These are phyloP conservation scores for Malassezia cuniculi DNA, from an alignment of 1,284 basidiomycete genomes.

Conservation along the genomic window DNA sequence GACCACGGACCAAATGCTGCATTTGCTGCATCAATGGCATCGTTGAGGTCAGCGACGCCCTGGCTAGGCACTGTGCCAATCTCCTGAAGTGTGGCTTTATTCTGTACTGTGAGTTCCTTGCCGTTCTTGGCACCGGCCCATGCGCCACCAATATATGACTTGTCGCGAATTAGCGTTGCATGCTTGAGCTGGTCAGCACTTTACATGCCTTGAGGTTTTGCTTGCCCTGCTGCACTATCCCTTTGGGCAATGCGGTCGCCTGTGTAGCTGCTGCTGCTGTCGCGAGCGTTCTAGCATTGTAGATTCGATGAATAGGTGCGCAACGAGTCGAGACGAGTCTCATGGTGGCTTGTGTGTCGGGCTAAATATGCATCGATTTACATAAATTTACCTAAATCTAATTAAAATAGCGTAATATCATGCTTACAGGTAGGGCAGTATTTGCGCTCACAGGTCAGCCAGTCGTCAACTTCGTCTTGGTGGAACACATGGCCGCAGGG, in stretches of 20 bases:
- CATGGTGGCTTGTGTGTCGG: too few species aligned
- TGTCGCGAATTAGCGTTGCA: constrained; percentile 22
- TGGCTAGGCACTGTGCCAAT: constrained; percentile 37
- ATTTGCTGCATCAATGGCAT: constrained; percentile 34
- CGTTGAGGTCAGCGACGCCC: constrained; percentile 23
- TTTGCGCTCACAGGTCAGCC: constrained; percentile 37
- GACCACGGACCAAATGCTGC: constrained; percentile 34
- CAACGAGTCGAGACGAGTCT: too few species aligned
- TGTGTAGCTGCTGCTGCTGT: too few species aligned
- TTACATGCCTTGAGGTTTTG: constrained; percentile 24
- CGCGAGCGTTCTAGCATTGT: too few species aligned
- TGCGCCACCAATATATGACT: constrained; percentile 36
- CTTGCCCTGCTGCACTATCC: constrained; percentile 37
- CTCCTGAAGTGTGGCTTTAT: constrained; percentile 38
- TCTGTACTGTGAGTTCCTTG: constrained; percentile 32
- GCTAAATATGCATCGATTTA: too few species aligned
- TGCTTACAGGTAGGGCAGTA: constrained; percentile 44
- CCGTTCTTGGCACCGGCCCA: constrained; percentile 29
- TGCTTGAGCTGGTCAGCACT: constrained; percentile 22
- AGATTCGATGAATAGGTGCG: too few species aligned
- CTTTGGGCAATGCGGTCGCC: too few species aligned
- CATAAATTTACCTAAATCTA: too few species aligned
- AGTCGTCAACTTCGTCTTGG: constrained; percentile 34
- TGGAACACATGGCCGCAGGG: constrained; percentile 44
- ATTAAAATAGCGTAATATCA: constrained; percentile 25